phyloP scores from a whole-genome alignment of 2,329 filamentous ascomycete genomes.

The Rutstroemia sp. region DNA sequence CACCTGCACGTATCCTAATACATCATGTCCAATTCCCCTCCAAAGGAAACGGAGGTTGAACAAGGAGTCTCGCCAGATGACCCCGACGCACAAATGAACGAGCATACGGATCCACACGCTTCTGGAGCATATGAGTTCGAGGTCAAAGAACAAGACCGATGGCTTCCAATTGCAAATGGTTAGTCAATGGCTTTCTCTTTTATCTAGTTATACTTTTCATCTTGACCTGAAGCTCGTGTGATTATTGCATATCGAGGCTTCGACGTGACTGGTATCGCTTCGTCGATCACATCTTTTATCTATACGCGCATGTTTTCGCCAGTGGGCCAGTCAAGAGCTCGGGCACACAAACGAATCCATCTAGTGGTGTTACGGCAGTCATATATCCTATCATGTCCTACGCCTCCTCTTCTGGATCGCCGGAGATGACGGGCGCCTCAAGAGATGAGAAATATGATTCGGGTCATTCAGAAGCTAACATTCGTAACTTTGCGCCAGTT shows the following conservation, averaged over 20 bases:
- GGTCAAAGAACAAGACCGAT: conserved; percentile 99
- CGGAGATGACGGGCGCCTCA: conserved; percentile 39
- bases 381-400: conserved; percentile 47
- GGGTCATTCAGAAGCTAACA: conserved; percentile 69
- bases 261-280: conserved; percentile 42
- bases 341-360: conserved; percentile 26
- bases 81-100: conserved; percentile 86
- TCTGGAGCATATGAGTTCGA: conserved; percentile 80
- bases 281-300: conserved; percentile 36
- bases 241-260: conserved; percentile 24
- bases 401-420: conserved; percentile 44
- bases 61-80: conserved; percentile 87
- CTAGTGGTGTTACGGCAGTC: conserved; percentile 24
- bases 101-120: conserved; percentile 29
- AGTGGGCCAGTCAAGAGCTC: conserved; percentile 28
- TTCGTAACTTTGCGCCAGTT: conserved; percentile 90
- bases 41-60: conserved; percentile 84
- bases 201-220: conserved; percentile 20
- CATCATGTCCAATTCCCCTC: conserved; percentile 88
- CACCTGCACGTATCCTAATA: conserved; percentile 59
- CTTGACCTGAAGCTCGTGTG: conserved; percentile 50
- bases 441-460: conserved; percentile 30
- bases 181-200: conserved; percentile 44
- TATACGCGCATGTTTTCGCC: conserved; percentile 23
- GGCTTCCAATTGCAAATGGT: conserved; percentile 99